Conservation (phyloP, 768 basidiomycete genomes). For the Phanerodontia chrysosporium region DNA sequence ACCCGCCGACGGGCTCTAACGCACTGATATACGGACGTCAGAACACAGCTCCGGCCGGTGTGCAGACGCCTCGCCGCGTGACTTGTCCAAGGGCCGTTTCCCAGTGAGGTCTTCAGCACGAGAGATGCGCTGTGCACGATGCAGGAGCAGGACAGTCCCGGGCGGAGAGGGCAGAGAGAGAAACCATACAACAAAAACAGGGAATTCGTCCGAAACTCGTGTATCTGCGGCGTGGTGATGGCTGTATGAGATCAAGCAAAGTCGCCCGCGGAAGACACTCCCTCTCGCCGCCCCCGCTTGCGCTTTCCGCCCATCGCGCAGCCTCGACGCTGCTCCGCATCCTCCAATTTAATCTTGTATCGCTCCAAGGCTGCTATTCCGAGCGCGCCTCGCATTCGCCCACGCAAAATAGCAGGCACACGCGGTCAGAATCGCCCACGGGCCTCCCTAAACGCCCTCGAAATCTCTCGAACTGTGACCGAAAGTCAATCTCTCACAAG, state of each 20-base stretch:
- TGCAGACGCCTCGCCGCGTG: slow-evolving; percentile 6
- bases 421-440: neutral
- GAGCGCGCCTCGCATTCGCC: neutral
- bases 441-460: neutral
- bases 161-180: neutral
- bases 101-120: neutral
- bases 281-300: neutral
- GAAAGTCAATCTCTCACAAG: neutral
- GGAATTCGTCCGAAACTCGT: neutral
- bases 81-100: neutral
- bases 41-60: slow-evolving; percentile 6
- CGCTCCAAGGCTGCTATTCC: neutral
- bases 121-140: neutral
- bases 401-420: neutral
- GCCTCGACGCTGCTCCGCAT: neutral
- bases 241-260: neutral
- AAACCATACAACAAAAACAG: slow-evolving; percentile 1
- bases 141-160: neutral
- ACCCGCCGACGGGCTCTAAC: neutral
- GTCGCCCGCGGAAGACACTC: neutral
- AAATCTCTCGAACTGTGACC: neutral
- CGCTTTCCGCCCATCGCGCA: neutral
- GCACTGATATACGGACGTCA: slow-evolving; percentile 6
- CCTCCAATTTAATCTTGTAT: neutral
- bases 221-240: slow-evolving; percentile 5